Conservation (phyloP, 2,329 filamentous ascomycete species). For the Colletotrichum sp. region DNA sequence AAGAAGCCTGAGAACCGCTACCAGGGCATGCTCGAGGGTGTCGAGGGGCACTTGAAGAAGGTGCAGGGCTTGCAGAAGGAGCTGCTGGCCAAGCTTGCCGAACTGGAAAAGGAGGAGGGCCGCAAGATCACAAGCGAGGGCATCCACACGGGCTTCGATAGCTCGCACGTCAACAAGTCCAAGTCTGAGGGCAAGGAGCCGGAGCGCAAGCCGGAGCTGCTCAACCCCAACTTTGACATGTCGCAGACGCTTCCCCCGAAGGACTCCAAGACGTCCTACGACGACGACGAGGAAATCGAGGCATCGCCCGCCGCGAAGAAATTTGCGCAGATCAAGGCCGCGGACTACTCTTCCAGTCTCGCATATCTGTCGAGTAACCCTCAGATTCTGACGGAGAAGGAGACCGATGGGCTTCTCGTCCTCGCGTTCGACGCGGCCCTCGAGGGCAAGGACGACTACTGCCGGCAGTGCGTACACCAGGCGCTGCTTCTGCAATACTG, state of each 20-base stretch:
- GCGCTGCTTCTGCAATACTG: constrained; percentile 94
- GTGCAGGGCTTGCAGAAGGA: constrained; percentile 80
- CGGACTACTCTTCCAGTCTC: constrained; percentile 75
- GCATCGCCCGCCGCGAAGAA: constrained; percentile 78
- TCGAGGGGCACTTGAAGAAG: constrained; percentile 78
- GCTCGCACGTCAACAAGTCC: constrained; percentile 76
- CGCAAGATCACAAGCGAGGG: constrained; percentile 94
- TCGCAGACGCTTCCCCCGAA: constrained; percentile 24
- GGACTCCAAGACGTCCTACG: constrained; percentile 49
- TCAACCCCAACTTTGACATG: constrained; percentile 68
- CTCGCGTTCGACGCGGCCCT: constrained; percentile 91
- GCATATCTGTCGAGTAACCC: constrained; percentile 82
- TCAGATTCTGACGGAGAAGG: constrained; percentile 78
- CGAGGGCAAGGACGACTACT: constrained; percentile 75
- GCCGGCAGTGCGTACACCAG: constrained; percentile 90
- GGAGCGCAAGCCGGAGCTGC: constrained; percentile 67
- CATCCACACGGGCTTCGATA: constrained; percentile 89
- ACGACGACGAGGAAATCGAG: constrained; percentile 76
- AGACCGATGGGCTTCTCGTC: constrained; percentile 89
- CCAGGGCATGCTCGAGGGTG: constrained; percentile 77
- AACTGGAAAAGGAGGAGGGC: constrained; percentile 83
- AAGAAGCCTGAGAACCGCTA: constrained; percentile 71
- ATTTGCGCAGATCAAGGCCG: constrained; percentile 79
- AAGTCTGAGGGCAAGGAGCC: constrained; percentile 49
- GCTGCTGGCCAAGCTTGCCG: constrained; percentile 73